Conservation (phyloP, 1,284 basidiomycete genomes). For the Pascua sp. region DNA sequence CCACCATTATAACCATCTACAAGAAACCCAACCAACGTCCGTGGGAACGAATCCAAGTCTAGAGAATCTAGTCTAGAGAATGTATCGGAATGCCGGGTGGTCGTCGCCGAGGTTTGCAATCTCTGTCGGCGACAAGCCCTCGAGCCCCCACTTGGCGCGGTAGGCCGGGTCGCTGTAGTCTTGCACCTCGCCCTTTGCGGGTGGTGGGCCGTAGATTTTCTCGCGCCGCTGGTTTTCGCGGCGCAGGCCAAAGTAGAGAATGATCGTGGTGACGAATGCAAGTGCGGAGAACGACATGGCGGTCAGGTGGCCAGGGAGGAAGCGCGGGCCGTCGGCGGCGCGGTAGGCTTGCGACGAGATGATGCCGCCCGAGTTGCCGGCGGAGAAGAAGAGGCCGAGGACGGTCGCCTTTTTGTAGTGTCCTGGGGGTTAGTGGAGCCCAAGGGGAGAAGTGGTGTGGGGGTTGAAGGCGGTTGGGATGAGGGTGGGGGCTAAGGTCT, state of each 20-base stretch:
- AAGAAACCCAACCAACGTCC: too few relatives aligned
- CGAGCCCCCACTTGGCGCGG: conserved; percentile 42
- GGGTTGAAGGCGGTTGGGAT: too few relatives aligned
- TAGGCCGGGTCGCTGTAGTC: conserved; percentile 37
- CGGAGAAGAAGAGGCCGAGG: conserved; percentile 52
- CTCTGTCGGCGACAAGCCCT: conserved; percentile 44
- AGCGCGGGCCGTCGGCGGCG: conserved; percentile 29
- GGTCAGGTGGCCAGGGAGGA: conserved; percentile 41
- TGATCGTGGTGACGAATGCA: conserved; percentile 31
- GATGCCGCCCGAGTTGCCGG: conserved; percentile 53
- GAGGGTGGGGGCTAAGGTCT: too few relatives aligned
- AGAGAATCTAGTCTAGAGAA: conserved; percentile 18
- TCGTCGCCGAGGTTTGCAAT: conserved; percentile 50
- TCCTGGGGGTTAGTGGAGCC: conserved; percentile 7
- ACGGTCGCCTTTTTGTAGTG: conserved; percentile 47
- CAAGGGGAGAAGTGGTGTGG: too few relatives aligned
- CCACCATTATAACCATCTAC: too few relatives aligned
- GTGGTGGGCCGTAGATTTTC: conserved; percentile 35
- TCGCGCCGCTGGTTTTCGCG: conserved; percentile 47
- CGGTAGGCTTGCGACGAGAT: conserved; percentile 49
- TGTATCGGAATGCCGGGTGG: conserved; percentile 41
- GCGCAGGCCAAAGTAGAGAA: conserved; percentile 37
- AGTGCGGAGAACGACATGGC: conserved; percentile 43
- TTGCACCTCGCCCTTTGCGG: conserved; percentile 61
- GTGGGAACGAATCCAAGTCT: too few relatives aligned